A percentile compares a stretch with the other conserved stretches of the same genome.
These are phyloP conservation scores for Xylaria polymorpha DNA, from an alignment of 2,329 filamentous ascomycete genomes.

Conservation along the genomic window DNA sequence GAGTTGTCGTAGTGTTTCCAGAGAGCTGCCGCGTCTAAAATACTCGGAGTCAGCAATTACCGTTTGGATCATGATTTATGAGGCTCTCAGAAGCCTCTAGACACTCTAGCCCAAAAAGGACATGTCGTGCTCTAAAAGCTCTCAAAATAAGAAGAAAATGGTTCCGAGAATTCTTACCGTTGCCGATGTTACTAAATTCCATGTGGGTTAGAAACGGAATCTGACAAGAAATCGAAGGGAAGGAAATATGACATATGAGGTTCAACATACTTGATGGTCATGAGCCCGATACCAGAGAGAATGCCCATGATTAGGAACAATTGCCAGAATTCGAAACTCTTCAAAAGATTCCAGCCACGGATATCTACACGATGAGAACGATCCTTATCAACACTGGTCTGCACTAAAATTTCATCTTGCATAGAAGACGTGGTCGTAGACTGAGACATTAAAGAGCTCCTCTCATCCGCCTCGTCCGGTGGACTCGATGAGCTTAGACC, in stretches of 20 bases:
- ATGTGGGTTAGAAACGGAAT: not conserved
- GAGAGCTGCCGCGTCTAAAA: conserved; percentile 75
- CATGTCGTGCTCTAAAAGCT: too few relatives aligned
- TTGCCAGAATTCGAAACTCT: conserved; percentile 86
- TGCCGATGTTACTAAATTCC: conserved; percentile 84
- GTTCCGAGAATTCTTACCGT: conserved; percentile 55
- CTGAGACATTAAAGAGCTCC: conserved; percentile 81
- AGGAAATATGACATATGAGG: not conserved
- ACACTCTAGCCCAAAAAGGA: too few relatives aligned
- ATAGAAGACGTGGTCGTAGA: conserved; percentile 62
- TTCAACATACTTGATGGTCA: conserved; percentile 93
- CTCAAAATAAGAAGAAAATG: too few relatives aligned
- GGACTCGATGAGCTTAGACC: conserved; percentile 41
- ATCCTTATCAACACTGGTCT: conserved; percentile 75
- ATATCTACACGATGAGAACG: conserved; percentile 89
- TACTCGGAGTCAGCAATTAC: too few relatives aligned
- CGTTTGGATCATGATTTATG: too few relatives aligned
- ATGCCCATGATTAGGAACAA: conserved; percentile 88
- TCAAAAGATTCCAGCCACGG: conserved; percentile 80
- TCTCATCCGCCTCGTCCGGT: conserved; percentile 71
- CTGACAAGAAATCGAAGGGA: too few relatives aligned
- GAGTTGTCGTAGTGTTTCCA: conserved; percentile 87
- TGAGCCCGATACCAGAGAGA: conserved; percentile 91
- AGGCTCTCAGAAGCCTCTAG: too few relatives aligned
- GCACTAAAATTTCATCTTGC: conserved; percentile 62